Conservation (phyloP, 164 flowering plant species). For the Paratinospora sagittata region DNA sequence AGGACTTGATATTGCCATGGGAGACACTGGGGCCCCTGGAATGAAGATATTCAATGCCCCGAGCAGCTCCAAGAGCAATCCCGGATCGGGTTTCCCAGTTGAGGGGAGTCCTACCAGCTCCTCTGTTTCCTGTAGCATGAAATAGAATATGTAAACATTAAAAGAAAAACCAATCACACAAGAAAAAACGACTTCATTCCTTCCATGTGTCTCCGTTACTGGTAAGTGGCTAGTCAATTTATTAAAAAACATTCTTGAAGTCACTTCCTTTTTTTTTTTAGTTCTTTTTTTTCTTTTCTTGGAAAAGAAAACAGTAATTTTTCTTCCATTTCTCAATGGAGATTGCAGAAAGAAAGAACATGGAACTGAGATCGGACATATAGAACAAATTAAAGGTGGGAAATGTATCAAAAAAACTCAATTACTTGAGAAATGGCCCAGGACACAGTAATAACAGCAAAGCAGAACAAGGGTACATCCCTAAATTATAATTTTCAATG, state of each 20-base stretch:
- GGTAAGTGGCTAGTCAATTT: not conserved
- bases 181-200: not conserved
- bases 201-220: not conserved
- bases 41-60: slow-evolving; percentile 67
- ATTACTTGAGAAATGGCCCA: not conserved
- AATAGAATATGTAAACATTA: not conserved
- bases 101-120: slow-evolving; percentile 72
- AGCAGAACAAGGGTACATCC: not conserved
- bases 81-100: slow-evolving; percentile 75
- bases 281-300: not conserved
- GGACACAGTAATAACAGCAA: not conserved
- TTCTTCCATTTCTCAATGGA: not conserved
- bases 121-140: slow-evolving; percentile 54
- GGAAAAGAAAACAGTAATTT: too few relatives aligned
- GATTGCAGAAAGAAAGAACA: not conserved
- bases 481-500: not conserved
- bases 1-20: slow-evolving; percentile 90
- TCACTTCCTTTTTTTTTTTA: too few relatives aligned
- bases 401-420: not conserved
- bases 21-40: slow-evolving; percentile 46
- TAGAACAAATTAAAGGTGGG: not conserved
- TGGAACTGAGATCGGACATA: not conserved
- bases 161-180: not conserved
- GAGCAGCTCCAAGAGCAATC: slow-evolving; percentile 83
- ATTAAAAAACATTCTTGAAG: not conserved